Percentiles rank a stretch among this genome's conserved stretches.
Evolutionary conservation across 257 asterid species (phyloP).

Genomic region (Nyctanthes arbortristis): DNA sequence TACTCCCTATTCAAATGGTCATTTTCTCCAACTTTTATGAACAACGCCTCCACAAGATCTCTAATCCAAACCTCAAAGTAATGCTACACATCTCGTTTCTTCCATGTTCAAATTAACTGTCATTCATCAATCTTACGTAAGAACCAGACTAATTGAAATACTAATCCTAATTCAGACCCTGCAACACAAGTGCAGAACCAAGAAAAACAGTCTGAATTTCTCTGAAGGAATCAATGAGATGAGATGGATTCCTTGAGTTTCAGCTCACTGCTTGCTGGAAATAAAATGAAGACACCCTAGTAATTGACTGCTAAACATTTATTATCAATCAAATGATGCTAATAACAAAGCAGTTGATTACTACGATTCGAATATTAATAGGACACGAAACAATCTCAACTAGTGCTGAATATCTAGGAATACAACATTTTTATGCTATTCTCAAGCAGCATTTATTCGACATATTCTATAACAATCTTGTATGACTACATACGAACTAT

Average conservation of each 20-base stretch:
- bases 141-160: neutral
- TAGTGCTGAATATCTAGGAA: neutral
- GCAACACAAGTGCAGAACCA: neutral
- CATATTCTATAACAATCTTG: neutral
- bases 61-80: no score
- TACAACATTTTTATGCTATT: neutral
- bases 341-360: neutral
- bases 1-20: no score
- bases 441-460: slow-evolving; percentile 3
- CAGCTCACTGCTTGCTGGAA: neutral
- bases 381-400: neutral
- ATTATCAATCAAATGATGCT: neutral
- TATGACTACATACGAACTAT: neutral
- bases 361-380: neutral
- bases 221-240: neutral
- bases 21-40: no score
- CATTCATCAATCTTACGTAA: no score
- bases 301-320: neutral
- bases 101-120: no score
- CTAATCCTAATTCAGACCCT: neutral
- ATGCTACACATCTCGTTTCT: no score
- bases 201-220: no score
- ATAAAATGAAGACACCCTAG: no score
- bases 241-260: neutral
- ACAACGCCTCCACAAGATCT: no score